Base-by-base conservation (phyloP, 768 basidiomycete genomes). In the Mycena albidolilacea region DNA sequence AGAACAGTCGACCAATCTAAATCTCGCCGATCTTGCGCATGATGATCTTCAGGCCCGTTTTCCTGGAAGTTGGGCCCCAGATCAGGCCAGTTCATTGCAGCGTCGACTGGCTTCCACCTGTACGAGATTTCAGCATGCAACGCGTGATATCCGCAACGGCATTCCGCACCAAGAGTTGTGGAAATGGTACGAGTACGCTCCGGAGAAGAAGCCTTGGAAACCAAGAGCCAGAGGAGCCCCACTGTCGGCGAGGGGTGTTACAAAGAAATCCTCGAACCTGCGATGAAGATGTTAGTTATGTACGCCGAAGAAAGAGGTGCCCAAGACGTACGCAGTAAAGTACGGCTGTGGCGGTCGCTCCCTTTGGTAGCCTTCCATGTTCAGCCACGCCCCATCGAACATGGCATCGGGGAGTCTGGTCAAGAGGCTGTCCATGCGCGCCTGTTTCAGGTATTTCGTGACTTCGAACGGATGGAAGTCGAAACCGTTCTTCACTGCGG, bases 391-490 rank as follows among this genome's bases (percentile, higher is more conserved):
- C 15, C 95, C 92, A 81, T 99, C 97, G 75, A 98, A 98, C 70
- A 99, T 83, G 7, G 97, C 97, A 80, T 99, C 98, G 0, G 97
- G 97, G n/a, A 99, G 87, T 38, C 96, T 90, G 69, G 96, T 89
- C 52, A 99, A 84, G 58, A 99, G 84, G 14, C 89, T 90, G 72
- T 97, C 95, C 48, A 98, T 77, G 70, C 91, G 87, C 1, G 97
- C 96, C 76, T 99, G 97, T 82, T 93, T 94, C 39, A 93, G 90
- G 80, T 99, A 99, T 74, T 90, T 87, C 55, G 94, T 93, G 59
- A 99, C 92, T 1, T 94, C 95, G 94, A 97, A 97, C 0, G 97
- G 97, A 78, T 99, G 98, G 83, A 99, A 98, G 82, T 98, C 97
- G 81, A 98, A 82, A 17, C 91, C 91, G 78, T 98, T 99, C 85